A percentile compares a stretch with the other conserved stretches of the same genome.
These are phyloP conservation scores for Paraurostyla sp. DNA, from an alignment of 73 alveolate species.

Conservation along the genomic window DNA sequence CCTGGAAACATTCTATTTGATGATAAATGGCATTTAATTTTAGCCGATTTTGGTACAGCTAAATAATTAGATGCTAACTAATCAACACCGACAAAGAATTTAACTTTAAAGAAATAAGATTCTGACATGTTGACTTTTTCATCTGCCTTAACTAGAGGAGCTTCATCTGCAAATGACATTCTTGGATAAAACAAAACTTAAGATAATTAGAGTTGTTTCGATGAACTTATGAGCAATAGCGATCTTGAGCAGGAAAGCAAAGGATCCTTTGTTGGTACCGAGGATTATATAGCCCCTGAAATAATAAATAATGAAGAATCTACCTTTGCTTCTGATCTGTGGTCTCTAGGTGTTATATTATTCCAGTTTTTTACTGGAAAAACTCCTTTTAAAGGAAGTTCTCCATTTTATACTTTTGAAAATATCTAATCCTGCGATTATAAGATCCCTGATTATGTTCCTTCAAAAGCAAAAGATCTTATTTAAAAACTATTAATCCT, in stretches of 20 bases:
- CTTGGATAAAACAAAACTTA: not conserved
- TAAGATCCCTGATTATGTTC: slow-evolving; percentile 23
- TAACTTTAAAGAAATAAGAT: not conserved
- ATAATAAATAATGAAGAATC: slow-evolving; percentile 57
- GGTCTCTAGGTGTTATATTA: slow-evolving; percentile 94
- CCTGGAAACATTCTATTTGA: slow-evolving; percentile 91
- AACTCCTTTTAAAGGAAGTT: slow-evolving; percentile 86
- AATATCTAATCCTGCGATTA: slow-evolving; percentile 24
- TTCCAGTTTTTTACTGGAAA: slow-evolving; percentile 90
- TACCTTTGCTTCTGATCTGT: slow-evolving; percentile 86
- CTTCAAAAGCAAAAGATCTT: not conserved
- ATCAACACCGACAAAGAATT: not conserved
- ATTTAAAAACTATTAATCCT: not conserved
- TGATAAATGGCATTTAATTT: slow-evolving; percentile 86
- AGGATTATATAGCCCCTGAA: slow-evolving; percentile 90
- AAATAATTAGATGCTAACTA: not conserved
- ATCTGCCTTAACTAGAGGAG: not conserved
- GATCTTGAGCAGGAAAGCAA: slow-evolving; percentile 36
- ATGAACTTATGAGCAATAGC: slow-evolving; percentile 16
- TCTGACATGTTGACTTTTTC: not conserved
- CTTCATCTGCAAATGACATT: not conserved
- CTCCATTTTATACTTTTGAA: slow-evolving; percentile 32
- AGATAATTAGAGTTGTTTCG: not conserved
- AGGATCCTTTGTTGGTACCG: slow-evolving; percentile 86
- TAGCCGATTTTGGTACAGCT: slow-evolving; percentile 93